A percentile compares a stretch with the other conserved stretches of the same genome.
These are phyloP conservation scores for Austroboletus festivus DNA, from an alignment of 768 basidiomycete species.

Conservation along the genomic window DNA sequence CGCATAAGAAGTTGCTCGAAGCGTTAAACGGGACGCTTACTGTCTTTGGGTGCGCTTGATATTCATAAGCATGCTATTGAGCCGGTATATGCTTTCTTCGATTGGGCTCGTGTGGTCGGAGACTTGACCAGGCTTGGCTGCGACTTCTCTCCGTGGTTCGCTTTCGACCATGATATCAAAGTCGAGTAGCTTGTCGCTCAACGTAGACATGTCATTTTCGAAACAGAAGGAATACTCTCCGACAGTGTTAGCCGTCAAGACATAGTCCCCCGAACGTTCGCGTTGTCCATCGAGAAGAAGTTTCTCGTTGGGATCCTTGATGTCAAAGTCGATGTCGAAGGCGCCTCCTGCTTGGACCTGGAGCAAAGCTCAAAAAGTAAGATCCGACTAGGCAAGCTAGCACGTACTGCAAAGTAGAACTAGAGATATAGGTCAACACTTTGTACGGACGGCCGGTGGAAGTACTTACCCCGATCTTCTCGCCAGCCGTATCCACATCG, in stretches of 20 bases:
- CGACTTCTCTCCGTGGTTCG: slow-evolving; percentile 86
- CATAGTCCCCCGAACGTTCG: slow-evolving; percentile 95
- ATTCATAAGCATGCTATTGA: slow-evolving; percentile 82
- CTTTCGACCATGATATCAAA: slow-evolving; percentile 99
- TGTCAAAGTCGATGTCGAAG: slow-evolving; percentile 92
- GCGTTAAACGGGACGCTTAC: slow-evolving; percentile 45
- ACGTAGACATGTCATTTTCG: slow-evolving; percentile 94
- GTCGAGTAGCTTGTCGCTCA: slow-evolving; percentile 92
- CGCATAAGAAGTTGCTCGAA: slow-evolving; percentile 3
- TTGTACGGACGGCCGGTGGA: neutral
- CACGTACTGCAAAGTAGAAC: slow-evolving; percentile 94
- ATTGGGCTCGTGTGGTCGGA: slow-evolving; percentile 89
- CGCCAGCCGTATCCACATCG: slow-evolving; percentile 92
- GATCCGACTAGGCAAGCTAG: neutral
- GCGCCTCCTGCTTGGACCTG: slow-evolving; percentile 96
- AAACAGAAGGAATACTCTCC: slow-evolving; percentile 97
- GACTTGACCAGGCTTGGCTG: slow-evolving; percentile 84
- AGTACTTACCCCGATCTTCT: slow-evolving; percentile 79
- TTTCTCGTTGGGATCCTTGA: slow-evolving; percentile 89
- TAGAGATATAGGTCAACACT: slow-evolving; percentile 32
- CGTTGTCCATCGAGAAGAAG: slow-evolving; percentile 82
- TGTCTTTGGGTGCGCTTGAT: slow-evolving; percentile 94
- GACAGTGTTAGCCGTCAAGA: slow-evolving; percentile 88
- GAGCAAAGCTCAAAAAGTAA: neutral
- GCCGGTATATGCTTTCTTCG: slow-evolving; percentile 93